Evolutionary conservation across 495 filamentous ascomycete species (phyloP).

Genomic region (Entonaema liquescens): DNA sequence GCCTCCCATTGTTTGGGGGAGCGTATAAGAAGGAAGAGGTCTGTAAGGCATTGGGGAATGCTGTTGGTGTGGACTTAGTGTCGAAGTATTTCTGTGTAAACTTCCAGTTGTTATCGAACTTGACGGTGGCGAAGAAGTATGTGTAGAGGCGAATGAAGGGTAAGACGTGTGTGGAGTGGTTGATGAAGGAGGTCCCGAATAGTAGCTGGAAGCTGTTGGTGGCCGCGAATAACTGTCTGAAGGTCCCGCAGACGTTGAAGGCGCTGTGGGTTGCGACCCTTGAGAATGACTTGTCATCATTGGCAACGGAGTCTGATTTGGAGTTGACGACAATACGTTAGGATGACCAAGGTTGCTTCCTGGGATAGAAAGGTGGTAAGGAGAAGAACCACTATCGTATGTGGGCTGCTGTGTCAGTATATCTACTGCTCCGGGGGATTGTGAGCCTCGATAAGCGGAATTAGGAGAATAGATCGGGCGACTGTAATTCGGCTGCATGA

Average conservation of each 20-base stretch:
- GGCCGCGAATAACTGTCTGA: slow-evolving; percentile 70
- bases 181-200: slow-evolving; percentile 52
- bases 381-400: slow-evolving; percentile 45
- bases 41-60: slow-evolving; percentile 54
- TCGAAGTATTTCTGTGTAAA: slow-evolving; percentile 63
- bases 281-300: slow-evolving; percentile 46
- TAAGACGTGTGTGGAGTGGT: slow-evolving; percentile 69
- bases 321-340: slow-evolving; percentile 38
- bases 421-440: slow-evolving; percentile 46
- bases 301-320: slow-evolving; percentile 37
- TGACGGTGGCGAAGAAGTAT: slow-evolving; percentile 65
- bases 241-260: slow-evolving; percentile 63
- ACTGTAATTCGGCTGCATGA: slow-evolving; percentile 49
- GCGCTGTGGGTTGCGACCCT: slow-evolving; percentile 65
- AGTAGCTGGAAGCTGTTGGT: not conserved
- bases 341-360: slow-evolving; percentile 42
- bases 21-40: slow-evolving; percentile 22
- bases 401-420: slow-evolving; percentile 41
- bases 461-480: slow-evolving; percentile 65
- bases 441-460: slow-evolving; percentile 45
- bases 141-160: slow-evolving; percentile 58
- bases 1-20: slow-evolving; percentile 49
- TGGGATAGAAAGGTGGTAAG: slow-evolving; percentile 49
- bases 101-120: slow-evolving; percentile 67
- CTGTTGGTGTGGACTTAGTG: slow-evolving; percentile 58